These are phyloP conservation scores for Microdochium bolleyi DNA, from an alignment of 2,329 filamentous ascomycete genomes.

Conservation along the genomic window DNA sequence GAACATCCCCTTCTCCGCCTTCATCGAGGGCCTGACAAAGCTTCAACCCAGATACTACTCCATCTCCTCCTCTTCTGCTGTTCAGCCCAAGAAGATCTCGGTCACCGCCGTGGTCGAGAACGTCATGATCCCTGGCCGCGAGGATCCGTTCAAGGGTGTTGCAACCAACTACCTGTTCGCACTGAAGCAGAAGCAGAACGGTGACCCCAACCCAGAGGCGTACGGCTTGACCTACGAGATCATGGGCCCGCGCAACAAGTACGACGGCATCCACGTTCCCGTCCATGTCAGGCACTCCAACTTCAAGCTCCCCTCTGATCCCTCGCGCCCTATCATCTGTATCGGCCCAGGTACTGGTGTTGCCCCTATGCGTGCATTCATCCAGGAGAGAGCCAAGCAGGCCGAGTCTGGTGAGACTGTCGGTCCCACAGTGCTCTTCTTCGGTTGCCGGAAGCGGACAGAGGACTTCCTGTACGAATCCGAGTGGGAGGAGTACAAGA, in stretches of 20 bases:
- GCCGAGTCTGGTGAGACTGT: constrained; percentile 74
- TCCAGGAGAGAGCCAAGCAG: constrained; percentile 85
- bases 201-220: constrained; percentile 70
- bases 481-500: constrained; percentile 85
- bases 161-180: constrained; percentile 95
- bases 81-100: constrained; percentile 90
- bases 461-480: constrained; percentile 91
- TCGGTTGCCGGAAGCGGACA: constrained; percentile 78
- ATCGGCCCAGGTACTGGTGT: constrained; percentile 94
- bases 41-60: constrained; percentile 98
- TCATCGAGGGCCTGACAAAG: constrained; percentile 90
- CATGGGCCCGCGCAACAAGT: constrained; percentile 88
- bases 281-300: constrained; percentile 97
- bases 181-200: constrained; percentile 93
- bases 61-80: constrained; percentile 91
- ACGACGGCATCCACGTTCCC: constrained; percentile 89
- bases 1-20: constrained; percentile 83
- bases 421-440: constrained; percentile 86
- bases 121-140: constrained; percentile 65
- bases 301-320: constrained; percentile 97
- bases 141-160: constrained; percentile 80
- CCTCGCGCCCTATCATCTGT: constrained; percentile 90
- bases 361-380: constrained; percentile 89
- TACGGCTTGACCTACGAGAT: constrained; percentile 84
- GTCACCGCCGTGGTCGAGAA: constrained; percentile 94